Conservation (phyloP, 2,329 filamentous ascomycete species). For the Fusarium sp. region DNA sequence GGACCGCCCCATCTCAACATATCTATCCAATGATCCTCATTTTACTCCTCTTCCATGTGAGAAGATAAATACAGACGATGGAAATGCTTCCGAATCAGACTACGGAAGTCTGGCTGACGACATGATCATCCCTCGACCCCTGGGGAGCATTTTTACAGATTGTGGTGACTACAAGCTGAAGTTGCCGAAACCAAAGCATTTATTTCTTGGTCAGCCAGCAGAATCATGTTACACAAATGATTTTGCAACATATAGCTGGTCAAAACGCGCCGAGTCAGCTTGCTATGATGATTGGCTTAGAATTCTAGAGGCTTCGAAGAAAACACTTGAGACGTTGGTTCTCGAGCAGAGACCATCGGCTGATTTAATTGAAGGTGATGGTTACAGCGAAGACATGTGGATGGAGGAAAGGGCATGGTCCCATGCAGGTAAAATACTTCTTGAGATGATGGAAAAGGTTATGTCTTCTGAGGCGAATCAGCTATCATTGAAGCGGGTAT, state of each 20-base stretch:
- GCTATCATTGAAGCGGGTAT: neutral
- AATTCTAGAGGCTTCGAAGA: neutral
- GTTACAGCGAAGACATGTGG: neutral
- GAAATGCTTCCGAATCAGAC: neutral
- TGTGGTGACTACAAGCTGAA: fast-evolving
- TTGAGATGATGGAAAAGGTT: neutral
- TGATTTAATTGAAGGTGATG: neutral
- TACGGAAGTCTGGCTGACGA: neutral
- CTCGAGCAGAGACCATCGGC: constrained; percentile 5
- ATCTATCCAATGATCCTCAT: fast-evolving
- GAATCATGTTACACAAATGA: neutral
- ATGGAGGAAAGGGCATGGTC: neutral
- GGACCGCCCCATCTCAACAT: neutral
- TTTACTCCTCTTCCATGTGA: constrained; percentile 4
- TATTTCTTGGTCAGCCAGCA: neutral
- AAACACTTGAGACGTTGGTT: neutral
- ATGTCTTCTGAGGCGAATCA: neutral
- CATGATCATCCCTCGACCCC: neutral
- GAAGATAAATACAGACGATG: neutral
- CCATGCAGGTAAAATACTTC: neutral
- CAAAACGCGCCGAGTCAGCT: neutral
- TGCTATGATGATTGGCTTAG: neutral
- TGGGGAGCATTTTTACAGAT: neutral
- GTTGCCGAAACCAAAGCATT: neutral
- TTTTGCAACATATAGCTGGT: neutral